Evolutionary conservation across 495 filamentous ascomycete species (phyloP).

Genomic region (Amphirosellinia nigrospora): DNA sequence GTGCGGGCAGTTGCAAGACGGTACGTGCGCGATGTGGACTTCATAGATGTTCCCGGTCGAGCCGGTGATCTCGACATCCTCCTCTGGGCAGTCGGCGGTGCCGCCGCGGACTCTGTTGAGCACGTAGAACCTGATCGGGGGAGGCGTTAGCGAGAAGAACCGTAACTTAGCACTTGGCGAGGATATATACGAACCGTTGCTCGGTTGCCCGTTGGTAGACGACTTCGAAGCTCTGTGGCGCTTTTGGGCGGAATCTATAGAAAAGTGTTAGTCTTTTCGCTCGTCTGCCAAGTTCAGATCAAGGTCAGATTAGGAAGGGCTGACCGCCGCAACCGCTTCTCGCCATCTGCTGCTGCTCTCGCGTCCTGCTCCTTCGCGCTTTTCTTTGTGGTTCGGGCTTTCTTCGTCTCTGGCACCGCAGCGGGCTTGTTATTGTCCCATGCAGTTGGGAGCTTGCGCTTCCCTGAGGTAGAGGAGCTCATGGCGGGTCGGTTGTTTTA

Average conservation of each 20-base stretch:
- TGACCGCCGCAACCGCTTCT: slow-evolving; percentile 36
- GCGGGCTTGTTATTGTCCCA: slow-evolving; percentile 8
- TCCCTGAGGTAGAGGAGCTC: slow-evolving; percentile 16
- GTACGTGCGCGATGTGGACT: slow-evolving; percentile 55
- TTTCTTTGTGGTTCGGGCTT: slow-evolving; percentile 10
- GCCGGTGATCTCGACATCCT: slow-evolving; percentile 71
- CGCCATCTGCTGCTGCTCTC: neutral
- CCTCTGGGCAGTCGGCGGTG: slow-evolving; percentile 40
- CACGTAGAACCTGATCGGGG: slow-evolving; percentile 43
- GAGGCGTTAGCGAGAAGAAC: neutral
- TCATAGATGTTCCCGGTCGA: slow-evolving; percentile 80
- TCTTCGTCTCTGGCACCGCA: neutral
- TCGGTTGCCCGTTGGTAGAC: slow-evolving; percentile 47
- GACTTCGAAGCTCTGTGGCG: slow-evolving; percentile 44
- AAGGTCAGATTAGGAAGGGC: neutral
- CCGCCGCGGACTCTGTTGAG: slow-evolving; percentile 43
- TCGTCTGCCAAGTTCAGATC: neutral
- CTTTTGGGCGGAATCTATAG: slow-evolving; percentile 42
- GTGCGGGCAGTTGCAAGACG: slow-evolving; percentile 73
- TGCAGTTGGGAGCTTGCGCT: slow-evolving; percentile 28
- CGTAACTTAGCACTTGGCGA: too few relatives aligned
- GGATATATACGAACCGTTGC: slow-evolving; percentile 37
- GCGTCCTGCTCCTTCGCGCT: slow-evolving; percentile 10
- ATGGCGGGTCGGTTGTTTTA: neutral
- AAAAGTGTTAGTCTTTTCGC: slow-evolving; percentile 9